phyloP scores from a whole-genome alignment of 441 rosid genomes.

The Biscutella laevigata region DNA sequence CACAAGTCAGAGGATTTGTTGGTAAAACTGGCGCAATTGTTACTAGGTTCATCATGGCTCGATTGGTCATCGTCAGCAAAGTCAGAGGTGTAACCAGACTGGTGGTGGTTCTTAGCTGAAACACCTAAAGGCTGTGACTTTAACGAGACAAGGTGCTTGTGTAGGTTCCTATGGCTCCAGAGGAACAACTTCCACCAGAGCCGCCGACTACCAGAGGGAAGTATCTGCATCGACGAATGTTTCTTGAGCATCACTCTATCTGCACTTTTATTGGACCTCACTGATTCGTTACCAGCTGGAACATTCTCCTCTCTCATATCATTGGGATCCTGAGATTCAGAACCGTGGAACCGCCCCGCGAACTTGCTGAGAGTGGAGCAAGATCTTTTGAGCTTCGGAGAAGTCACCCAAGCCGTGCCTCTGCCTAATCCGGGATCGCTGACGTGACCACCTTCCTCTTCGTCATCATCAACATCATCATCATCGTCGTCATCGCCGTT shows the following conservation, averaged over 20 bases:
- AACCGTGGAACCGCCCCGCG: constrained; percentile 28
- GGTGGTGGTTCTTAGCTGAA: constrained; percentile 51
- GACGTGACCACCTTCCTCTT: constrained; percentile 56
- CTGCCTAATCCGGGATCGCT: constrained; percentile 78
- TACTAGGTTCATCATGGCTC: constrained; percentile 39
- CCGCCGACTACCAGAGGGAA: constrained; percentile 71
- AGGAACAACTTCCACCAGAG: constrained; percentile 89
- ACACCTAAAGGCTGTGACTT: constrained; percentile 34
- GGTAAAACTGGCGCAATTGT: constrained; percentile 29
- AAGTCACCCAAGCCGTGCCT: constrained; percentile 44
- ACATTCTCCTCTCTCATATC: constrained; percentile 26
- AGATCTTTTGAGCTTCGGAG: constrained; percentile 70
- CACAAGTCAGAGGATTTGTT: constrained; percentile 37
- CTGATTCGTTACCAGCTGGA: constrained; percentile 46
- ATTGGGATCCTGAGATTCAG: constrained; percentile 28
- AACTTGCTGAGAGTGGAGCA: constrained; percentile 60
- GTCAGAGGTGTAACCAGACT: constrained; percentile 81
- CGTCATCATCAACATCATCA: constrained; percentile 18
- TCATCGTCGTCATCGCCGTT: constrained; percentile 22
- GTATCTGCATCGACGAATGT: constrained; percentile 85
- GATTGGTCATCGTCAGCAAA: constrained; percentile 44
- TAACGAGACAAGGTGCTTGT: constrained; percentile 28
- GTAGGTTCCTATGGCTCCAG: constrained; percentile 90
- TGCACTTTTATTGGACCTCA: constrained; percentile 54
- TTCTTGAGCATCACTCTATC: constrained; percentile 90